Percentiles rank a stretch among this genome's conserved stretches.
Evolutionary conservation across 768 basidiomycete genomes (phyloP).

Genomic region (Brasilioporus rufonigricans): DNA sequence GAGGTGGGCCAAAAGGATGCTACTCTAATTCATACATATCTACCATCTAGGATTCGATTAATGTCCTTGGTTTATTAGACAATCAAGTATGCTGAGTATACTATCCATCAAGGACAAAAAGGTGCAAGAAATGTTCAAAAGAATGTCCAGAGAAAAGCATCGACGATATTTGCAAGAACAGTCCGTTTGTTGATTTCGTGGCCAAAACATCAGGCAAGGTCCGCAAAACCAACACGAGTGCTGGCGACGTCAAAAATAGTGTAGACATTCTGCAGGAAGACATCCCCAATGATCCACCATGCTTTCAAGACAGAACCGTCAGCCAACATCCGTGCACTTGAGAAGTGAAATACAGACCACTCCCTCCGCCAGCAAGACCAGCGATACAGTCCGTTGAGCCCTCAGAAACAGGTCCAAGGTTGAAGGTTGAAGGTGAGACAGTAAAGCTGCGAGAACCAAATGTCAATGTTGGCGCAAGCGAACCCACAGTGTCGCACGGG

Average conservation of each 20-base stretch:
- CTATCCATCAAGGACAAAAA: slow-evolving; percentile 1
- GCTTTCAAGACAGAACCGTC: slow-evolving; percentile 13
- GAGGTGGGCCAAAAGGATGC: slow-evolving; percentile 79
- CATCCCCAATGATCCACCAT: slow-evolving; percentile 35
- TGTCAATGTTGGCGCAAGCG: slow-evolving; percentile 32
- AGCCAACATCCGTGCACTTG: not conserved
- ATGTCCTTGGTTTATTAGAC: not conserved
- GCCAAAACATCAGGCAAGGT: slow-evolving; percentile 19
- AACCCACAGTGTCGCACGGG: slow-evolving; percentile 31
- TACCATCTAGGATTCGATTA: not conserved
- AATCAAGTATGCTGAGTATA: not conserved
- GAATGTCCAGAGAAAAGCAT: slow-evolving; percentile 3
- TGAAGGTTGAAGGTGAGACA: slow-evolving; percentile 38
- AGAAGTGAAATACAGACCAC: slow-evolving; percentile 5
- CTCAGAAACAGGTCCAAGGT: slow-evolving; percentile 37
- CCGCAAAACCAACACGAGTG: slow-evolving; percentile 41
- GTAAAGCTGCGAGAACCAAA: slow-evolving; percentile 40
- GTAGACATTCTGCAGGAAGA: slow-evolving; percentile 35
- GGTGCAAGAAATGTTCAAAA: not conserved
- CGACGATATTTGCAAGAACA: not conserved
- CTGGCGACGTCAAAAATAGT: slow-evolving; percentile 32
- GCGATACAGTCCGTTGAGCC: slow-evolving; percentile 37
- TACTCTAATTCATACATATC: slow-evolving; percentile 40
- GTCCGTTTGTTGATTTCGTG: not conserved
- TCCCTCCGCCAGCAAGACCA: slow-evolving; percentile 34